phyloP scores from a whole-genome alignment of 257 asterid species.

The Haberlea rhodopensis region DNA sequence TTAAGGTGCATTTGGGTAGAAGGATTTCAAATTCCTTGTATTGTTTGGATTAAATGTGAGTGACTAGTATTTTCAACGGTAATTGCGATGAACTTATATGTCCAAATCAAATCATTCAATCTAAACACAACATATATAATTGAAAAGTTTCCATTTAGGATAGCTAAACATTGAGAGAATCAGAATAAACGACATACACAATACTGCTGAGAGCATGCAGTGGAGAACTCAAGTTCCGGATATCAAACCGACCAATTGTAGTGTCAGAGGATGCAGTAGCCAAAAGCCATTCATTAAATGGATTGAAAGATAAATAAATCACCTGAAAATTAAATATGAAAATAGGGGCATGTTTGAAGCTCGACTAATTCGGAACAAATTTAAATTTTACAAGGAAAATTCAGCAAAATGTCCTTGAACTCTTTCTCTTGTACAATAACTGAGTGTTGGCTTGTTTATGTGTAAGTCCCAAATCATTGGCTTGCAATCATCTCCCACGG shows the following conservation, averaged over 20 bases:
- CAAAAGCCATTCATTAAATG: constrained; percentile 80
- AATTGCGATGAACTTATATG: too few species aligned
- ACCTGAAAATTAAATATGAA: constrained; percentile 49
- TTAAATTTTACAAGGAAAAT: background rate
- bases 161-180: background rate
- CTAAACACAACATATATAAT: too few species aligned
- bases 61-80: too few species aligned
- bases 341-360: constrained; percentile 17
- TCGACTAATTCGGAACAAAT: background rate
- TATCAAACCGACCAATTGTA: constrained; percentile 84
- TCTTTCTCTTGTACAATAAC: constrained; percentile 74
- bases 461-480: constrained; percentile 91
- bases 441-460: constrained; percentile 71
- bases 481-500: constrained; percentile 95
- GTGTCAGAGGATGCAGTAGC: constrained; percentile 97
- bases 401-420: constrained; percentile 36
- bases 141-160: too few species aligned
- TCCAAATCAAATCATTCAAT: too few species aligned
- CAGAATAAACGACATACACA: constrained; percentile 49
- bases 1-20: too few species aligned
- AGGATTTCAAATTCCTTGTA: too few species aligned
- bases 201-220: constrained; percentile 76
- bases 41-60: too few species aligned
- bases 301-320: constrained; percentile 86
- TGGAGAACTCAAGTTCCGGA: constrained; percentile 78